phyloP scores from a whole-genome alignment of 768 basidiomycete species.

The Lanmaoa rubissima region DNA sequence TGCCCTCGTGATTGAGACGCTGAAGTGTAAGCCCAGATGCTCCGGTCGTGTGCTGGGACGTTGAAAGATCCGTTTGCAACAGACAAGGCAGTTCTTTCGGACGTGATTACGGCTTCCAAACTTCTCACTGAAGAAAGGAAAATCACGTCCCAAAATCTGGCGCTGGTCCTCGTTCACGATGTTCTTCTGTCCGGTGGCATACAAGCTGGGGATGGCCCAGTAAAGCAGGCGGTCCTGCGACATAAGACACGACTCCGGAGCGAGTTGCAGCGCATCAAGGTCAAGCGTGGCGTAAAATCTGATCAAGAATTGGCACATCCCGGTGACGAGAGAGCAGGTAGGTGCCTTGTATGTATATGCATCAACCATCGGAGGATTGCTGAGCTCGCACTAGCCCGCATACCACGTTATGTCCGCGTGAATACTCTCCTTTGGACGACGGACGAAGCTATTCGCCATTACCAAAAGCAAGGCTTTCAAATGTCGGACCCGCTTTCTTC shows the following conservation, averaged over 20 bases:
- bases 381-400: conserved; percentile 44
- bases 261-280: conserved; percentile 83
- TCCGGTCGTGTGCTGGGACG: neutral
- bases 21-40: conserved; percentile 72
- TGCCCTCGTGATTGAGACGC: conserved; percentile 88
- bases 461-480: conserved; percentile 55
- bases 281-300: conserved; percentile 66
- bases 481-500: conserved; percentile 51
- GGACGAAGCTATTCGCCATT: conserved; percentile 59
- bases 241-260: conserved; percentile 88
- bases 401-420: conserved; percentile 84
- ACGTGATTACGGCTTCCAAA: conserved; percentile 65
- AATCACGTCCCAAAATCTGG: conserved; percentile 71
- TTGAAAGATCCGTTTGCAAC: conserved; percentile 7
- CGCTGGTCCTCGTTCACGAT: conserved; percentile 89
- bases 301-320: conserved; percentile 62
- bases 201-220: conserved; percentile 85
- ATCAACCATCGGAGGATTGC: neutral
- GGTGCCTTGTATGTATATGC: conserved; percentile 9
- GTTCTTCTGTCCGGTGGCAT: conserved; percentile 80
- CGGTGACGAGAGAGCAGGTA: conserved; percentile 65
- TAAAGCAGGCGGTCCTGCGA: conserved; percentile 82
- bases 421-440: conserved; percentile 70
- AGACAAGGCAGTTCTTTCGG: conserved; percentile 78
- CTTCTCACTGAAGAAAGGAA: conserved; percentile 74